Base-by-base conservation (phyloP, 345 rosid genomes). In the Citropsis articulata region DNA sequence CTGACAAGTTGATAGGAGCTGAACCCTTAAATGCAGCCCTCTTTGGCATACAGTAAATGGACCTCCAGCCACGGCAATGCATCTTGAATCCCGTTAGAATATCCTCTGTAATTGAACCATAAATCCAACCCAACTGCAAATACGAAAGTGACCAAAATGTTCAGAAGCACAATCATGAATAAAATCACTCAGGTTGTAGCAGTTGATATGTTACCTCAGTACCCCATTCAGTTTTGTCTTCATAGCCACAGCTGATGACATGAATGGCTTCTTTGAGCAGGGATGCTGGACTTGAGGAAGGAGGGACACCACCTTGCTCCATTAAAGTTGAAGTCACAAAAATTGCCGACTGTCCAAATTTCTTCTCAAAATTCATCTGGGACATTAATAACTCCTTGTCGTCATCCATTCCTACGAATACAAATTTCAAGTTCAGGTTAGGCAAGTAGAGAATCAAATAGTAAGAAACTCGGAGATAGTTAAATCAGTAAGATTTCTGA, bases 151-250 rank as follows among this genome's bases (percentile, higher is more conserved):
- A 61, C 30, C 25, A 66, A 30, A 12, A 50, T 64, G 64, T 75
- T 82, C 71, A 78, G 71, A 56, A 22, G 62, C 30, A 68, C 63
- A 24, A 3, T 21, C 48, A 31, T 50, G 48, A 21, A 35, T 7
- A 56, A 24, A 19, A 25, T 24, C 21, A n/a, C 12, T 33, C 13
- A 64, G 30, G 50, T 27, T 66, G 55, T 30, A 53, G 69, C 19
- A 56, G 75, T 57, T 75, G 56, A 59, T 60, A 56, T 75, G 50
- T 75, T 92, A 96, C 98, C 98, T 96, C 99, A 57, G 77, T 76
- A 75, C 99, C 99, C 98, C 99, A 96, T 78, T 96, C 98, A n/a
- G 93, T 96, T 83, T 94, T 94, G 90, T 96, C 99, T 82, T 94
- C 98, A 38, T 96, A 96, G 25, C 99, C 98, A 73, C 98, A 96